These are phyloP conservation scores for Erysimum cheiranthoides DNA, from an alignment of 345 rosid genomes.

Conservation along the genomic window DNA sequence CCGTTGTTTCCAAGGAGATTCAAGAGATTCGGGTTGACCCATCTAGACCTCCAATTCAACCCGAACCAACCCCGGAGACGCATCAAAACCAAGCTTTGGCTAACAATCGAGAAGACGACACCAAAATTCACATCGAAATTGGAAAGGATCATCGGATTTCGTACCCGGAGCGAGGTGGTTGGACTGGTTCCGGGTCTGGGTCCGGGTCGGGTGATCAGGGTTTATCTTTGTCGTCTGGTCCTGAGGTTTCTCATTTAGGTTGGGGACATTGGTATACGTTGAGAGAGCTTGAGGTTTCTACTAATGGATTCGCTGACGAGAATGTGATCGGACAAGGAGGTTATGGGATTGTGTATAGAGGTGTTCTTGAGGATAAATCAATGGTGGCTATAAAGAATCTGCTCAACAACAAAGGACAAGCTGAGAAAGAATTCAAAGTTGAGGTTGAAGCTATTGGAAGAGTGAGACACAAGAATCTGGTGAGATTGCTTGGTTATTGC, in stretches of 20 bases:
- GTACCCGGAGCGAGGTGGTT: constrained; percentile 70
- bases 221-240: constrained; percentile 50
- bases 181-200: constrained; percentile 62
- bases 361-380: constrained; percentile 70
- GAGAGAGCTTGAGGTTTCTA: constrained; percentile 89
- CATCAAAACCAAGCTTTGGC: constrained; percentile 38
- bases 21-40: constrained; percentile 75
- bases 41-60: constrained; percentile 48
- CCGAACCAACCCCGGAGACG: constrained; percentile 59
- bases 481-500: constrained; percentile 92
- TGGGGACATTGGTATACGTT: constrained; percentile 99
- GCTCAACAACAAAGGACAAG: constrained; percentile 95
- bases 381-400: constrained; percentile 85
- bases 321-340: constrained; percentile 98
- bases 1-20: constrained; percentile 79
- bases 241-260: constrained; percentile 95
- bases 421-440: constrained; percentile 96
- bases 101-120: constrained; percentile 52
- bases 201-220: constrained; percentile 72
- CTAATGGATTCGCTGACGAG: constrained; percentile 72
- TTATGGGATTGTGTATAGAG: constrained; percentile 90
- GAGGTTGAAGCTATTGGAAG: constrained; percentile 98
- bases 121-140: constrained; percentile 77
- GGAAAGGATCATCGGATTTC: constrained; percentile 86
- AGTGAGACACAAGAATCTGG: constrained; percentile 95